Conservation (phyloP, 208 protist species). For the Leishmania major region DNA sequence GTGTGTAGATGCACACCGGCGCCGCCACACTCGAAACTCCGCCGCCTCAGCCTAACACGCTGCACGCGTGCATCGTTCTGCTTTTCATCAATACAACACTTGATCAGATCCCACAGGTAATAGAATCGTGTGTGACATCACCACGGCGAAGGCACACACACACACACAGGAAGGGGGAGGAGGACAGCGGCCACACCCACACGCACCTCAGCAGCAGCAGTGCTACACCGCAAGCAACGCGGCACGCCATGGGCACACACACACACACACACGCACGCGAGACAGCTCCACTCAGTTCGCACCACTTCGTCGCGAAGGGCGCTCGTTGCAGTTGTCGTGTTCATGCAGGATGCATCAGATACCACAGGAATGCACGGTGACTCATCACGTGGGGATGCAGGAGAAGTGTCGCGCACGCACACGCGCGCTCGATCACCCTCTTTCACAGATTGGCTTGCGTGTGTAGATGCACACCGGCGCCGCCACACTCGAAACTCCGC, state of each 20-base stretch:
- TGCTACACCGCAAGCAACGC: not conserved
- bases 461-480: not conserved
- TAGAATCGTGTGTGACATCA: constrained; percentile 40
- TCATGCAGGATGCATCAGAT: constrained; percentile 52
- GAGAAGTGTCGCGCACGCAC: constrained; percentile 25
- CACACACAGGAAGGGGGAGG: too few species aligned
- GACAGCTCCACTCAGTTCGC: constrained; percentile 18
- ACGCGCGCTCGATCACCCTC: not conserved
- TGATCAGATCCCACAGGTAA: constrained; percentile 53
- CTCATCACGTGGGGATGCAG: constrained; percentile 21
- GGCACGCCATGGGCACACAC: constrained; percentile 31
- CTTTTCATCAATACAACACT: constrained; percentile 18
- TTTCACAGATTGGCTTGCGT: not conserved
- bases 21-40: not conserved
- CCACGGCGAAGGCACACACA: not conserved
- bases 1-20: not conserved
- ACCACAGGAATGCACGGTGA: constrained; percentile 77
- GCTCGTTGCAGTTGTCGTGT: constrained; percentile 60
- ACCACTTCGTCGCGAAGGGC: constrained; percentile 22
- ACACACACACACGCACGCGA: constrained; percentile 24
- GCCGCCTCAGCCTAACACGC: constrained; percentile 32
- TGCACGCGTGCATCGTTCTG: constrained; percentile 30
- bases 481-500: not conserved
- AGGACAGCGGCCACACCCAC: constrained; percentile 2
- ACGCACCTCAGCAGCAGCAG: not conserved